Conservation (phyloP, 2,329 filamentous ascomycete species). For the Botrytis sinoallii region DNA sequence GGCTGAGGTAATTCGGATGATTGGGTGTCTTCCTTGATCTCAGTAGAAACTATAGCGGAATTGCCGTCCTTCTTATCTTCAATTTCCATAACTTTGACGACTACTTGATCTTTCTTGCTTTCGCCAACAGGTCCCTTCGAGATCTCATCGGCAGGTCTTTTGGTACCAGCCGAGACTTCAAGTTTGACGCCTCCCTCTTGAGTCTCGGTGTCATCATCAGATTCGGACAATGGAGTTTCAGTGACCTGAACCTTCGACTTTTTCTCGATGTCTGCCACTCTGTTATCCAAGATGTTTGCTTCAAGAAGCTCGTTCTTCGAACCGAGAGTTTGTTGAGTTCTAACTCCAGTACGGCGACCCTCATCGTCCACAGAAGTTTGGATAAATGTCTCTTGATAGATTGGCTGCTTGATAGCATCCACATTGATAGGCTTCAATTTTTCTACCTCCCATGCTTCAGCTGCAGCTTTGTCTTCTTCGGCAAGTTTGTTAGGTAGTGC, state of each 20-base stretch:
- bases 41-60: background rate
- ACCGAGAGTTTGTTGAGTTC: conserved; percentile 19
- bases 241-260: background rate
- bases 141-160: conserved; percentile 22
- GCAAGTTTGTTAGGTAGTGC: conserved; percentile 27
- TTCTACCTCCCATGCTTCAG: conserved; percentile 23
- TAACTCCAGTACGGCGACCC: conserved; percentile 28
- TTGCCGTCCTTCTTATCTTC: background rate
- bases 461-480: conserved; percentile 31
- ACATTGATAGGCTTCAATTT: conserved; percentile 16
- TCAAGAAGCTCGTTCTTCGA: conserved; percentile 8
- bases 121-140: conserved; percentile 17
- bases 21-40: background rate
- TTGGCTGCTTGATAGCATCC: conserved; percentile 24
- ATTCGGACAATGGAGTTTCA: conserved; percentile 4
- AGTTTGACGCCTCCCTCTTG: conserved; percentile 18
- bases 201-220: conserved; percentile 8
- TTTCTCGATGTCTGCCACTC: background rate
- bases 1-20: background rate
- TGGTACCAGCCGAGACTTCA: conserved; percentile 7
- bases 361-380: conserved; percentile 36
- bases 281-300: background rate
- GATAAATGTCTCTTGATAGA: conserved; percentile 35
- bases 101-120: conserved; percentile 3
- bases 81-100: background rate